These are phyloP conservation scores for Zygosaccharomyces bailii DNA, from an alignment of 805 yeast genomes.

Conservation along the genomic window DNA sequence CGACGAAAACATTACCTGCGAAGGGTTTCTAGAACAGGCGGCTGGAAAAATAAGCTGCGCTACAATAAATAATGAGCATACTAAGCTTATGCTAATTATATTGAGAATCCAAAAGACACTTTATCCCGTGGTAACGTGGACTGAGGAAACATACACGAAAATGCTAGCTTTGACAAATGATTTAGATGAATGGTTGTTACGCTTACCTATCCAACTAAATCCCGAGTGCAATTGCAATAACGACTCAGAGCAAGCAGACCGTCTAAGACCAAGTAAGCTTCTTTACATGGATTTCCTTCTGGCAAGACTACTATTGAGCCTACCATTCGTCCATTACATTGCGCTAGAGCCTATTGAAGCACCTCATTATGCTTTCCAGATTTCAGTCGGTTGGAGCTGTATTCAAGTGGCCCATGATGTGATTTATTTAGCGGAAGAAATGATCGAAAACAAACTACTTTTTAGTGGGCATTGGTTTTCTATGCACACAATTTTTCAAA, in stretches of 20 bases:
- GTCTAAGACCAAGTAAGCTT: slow-evolving; percentile 69
- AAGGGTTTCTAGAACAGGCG: slow-evolving; percentile 49
- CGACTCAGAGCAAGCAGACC: slow-evolving; percentile 39
- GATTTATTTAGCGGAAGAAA: slow-evolving; percentile 73
- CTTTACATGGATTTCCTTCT: slow-evolving; percentile 69
- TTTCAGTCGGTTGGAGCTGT: slow-evolving; percentile 76
- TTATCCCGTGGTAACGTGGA: slow-evolving; percentile 15
- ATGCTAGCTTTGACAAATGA: slow-evolving; percentile 66
- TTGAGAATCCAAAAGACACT: slow-evolving; percentile 17
- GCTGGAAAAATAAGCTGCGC: slow-evolving; percentile 61
- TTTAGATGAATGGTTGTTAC: slow-evolving; percentile 66
- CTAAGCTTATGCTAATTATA: slow-evolving; percentile 66
- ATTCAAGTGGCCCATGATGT: slow-evolving; percentile 80
- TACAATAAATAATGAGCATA: slow-evolving; percentile 83
- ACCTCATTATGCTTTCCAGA: slow-evolving; percentile 57
- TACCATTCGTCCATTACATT: slow-evolving; percentile 85
- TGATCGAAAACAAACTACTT: slow-evolving; percentile 67
- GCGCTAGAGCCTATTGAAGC: slow-evolving; percentile 33
- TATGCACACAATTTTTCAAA: slow-evolving; percentile 81
- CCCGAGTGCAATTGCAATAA: slow-evolving; percentile 69
- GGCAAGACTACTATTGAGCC: slow-evolving; percentile 73
- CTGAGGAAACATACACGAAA: slow-evolving; percentile 20
- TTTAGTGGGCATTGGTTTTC: slow-evolving; percentile 91
- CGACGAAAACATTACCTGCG: slow-evolving; percentile 76
- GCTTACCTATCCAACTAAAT: slow-evolving; percentile 64